Base-by-base conservation (phyloP, 768 basidiomycete species). In the Cystoderma amianthinum region DNA sequence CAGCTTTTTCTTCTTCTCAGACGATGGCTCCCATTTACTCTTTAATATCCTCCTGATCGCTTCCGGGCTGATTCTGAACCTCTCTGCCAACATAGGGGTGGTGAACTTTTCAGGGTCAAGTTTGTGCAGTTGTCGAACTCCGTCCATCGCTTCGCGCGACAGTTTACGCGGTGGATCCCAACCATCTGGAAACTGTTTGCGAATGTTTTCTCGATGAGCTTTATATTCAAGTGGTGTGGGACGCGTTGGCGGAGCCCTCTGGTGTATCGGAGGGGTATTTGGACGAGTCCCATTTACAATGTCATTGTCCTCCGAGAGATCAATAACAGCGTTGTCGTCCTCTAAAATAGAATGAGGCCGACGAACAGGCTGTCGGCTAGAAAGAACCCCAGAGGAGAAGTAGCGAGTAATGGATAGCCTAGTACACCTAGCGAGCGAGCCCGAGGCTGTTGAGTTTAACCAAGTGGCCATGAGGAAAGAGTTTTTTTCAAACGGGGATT, bases 101-200 rank as follows among this genome's bases (percentile, higher is more conserved):
- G 69, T 73, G 62, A 83, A 89, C 36, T 62, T 73, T 36, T 65
- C 68, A 5, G 81, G 78, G 53, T 91, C 79, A 34, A 78, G 56
- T 30, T 62, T 60, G 55, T 89, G 74, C 42, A 92, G 67, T 35
- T 76, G 69, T 28, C 84, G 76, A 44, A 93, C 59, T 12, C 82
- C 80, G 47, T 83, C 81, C 88, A 92, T 92, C 24, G 88, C 87
- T 51, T 85, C 82, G 41, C 85, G 74, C 11, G 86, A 86, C 40
- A 93, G 56, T 56, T 87, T 88, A 51, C 78, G 80, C 43, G 83
- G 82, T 18, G 90, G 90, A 38, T 69, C 65, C 89, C 89, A 93
- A 34, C 82, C 82, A 7, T 63, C 58, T 19, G 82, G 82, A 53
- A 83, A 85, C 3, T 58, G 51, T 47, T 72, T 64, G 42, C 69